Evolutionary conservation across 768 basidiomycete species (phyloP).

Genomic region (Xerocomellus intermedius): DNA sequence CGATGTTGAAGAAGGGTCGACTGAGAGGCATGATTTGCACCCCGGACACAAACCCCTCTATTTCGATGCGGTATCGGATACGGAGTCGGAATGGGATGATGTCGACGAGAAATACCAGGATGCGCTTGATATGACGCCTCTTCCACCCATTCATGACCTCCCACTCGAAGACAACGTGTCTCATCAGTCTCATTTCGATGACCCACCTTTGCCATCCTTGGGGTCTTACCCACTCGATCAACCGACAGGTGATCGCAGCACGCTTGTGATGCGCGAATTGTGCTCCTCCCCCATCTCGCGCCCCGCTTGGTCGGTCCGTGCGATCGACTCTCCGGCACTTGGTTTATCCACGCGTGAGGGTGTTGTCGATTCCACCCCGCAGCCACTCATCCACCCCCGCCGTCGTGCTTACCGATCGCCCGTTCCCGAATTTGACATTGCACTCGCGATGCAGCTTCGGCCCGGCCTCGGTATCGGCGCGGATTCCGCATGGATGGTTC

Average conservation of each 20-base stretch:
- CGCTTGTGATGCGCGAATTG: slow-evolving; percentile 13
- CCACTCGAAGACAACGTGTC: slow-evolving; percentile 14
- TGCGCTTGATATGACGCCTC: slow-evolving; percentile 27
- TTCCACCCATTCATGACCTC: slow-evolving; percentile 18
- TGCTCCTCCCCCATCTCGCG: slow-evolving; percentile 14
- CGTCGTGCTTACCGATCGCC: slow-evolving; percentile 39
- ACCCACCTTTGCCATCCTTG: slow-evolving; percentile 12
- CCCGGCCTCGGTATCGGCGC: slow-evolving; percentile 69
- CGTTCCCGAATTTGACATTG: slow-evolving; percentile 55
- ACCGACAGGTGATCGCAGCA: slow-evolving; percentile 8
- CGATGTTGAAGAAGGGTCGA: slow-evolving; percentile 2
- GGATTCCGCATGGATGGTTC: slow-evolving; percentile 76
- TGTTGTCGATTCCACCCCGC: slow-evolving; percentile 2
- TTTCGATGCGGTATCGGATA: slow-evolving; percentile 17
- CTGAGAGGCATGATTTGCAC: not conserved
- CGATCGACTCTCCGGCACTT: slow-evolving; percentile 22
- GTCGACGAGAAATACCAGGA: slow-evolving; percentile 32
- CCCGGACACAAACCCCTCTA: slow-evolving; percentile 2
- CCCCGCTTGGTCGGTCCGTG: slow-evolving; percentile 32
- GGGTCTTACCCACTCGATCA: slow-evolving; percentile 6
- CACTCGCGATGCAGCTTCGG: slow-evolving; percentile 75
- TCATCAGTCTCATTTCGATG: slow-evolving; percentile 5
- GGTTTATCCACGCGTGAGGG: slow-evolving; percentile 13
- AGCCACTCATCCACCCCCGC: slow-evolving; percentile 20
- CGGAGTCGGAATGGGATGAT: slow-evolving; percentile 27